Conservation (phyloP, 129 eudicot genomes). For the Erigeron canadensis region DNA sequence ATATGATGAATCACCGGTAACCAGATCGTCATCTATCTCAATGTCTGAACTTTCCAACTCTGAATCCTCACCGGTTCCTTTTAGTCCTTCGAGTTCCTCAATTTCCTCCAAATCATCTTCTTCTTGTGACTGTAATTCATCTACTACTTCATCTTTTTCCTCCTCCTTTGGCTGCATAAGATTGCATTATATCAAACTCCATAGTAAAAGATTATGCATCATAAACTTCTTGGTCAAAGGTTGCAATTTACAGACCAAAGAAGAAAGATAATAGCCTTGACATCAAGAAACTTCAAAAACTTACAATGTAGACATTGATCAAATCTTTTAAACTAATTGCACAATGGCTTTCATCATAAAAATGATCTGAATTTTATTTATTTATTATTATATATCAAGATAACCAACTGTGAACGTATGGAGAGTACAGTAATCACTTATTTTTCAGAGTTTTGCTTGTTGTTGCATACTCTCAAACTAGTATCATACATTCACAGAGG, state of each 20-base stretch:
- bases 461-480: background rate
- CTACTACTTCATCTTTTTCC: constrained; percentile 38
- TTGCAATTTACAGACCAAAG: background rate
- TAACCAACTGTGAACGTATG: background rate
- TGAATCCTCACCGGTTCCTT: constrained; percentile 45
- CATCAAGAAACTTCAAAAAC: constrained; percentile 6
- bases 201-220: background rate
- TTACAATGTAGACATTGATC: constrained; percentile 3
- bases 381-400: background rate
- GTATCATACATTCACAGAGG: background rate
- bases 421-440: background rate
- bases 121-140: constrained; percentile 74
- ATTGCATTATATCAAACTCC: background rate
- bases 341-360: background rate
- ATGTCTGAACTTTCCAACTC: constrained; percentile 47
- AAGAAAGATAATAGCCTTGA: no score
- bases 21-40: constrained; percentile 51
- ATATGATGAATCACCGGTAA: constrained; percentile 29
- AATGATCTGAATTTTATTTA: background rate
- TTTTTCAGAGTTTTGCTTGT: background rate
- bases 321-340: background rate
- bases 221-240: background rate
- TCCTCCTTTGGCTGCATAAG: constrained; percentile 29
- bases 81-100: constrained; percentile 62
- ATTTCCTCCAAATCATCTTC: constrained; percentile 86